Conservation (phyloP, 768 basidiomycete genomes). For the Auriscalpium vulgare region DNA sequence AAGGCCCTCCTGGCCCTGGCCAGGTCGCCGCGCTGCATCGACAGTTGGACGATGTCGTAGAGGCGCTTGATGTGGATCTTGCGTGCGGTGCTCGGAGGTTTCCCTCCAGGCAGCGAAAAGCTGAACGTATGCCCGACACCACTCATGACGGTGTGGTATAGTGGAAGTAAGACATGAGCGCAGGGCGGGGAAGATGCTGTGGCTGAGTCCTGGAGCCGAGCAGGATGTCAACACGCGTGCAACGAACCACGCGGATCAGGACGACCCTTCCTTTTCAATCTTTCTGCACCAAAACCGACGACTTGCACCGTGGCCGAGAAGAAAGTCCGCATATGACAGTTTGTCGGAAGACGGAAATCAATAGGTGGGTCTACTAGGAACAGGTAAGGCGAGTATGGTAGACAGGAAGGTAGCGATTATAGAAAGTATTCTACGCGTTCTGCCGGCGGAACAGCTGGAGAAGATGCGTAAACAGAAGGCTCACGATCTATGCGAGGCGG, state of each 20-base stretch:
- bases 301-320: no score
- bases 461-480: background rate
- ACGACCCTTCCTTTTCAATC: no score
- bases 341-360: no score
- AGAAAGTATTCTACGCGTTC: no score
- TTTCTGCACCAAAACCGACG: no score
- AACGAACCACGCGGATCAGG: no score
- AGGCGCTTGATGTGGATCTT: slow-evolving; percentile 69
- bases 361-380: no score
- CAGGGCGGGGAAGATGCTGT: background rate
- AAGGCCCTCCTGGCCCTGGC: slow-evolving; percentile 60
- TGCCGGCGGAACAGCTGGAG: no score
- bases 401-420: no score
- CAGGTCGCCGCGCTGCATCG: slow-evolving; percentile 58
- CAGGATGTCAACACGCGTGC: no score
- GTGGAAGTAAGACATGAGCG: background rate
- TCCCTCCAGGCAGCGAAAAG: slow-evolving; percentile 50
- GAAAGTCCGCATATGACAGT: no score
- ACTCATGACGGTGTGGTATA: slow-evolving; percentile 4
- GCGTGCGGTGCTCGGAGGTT: slow-evolving; percentile 43
- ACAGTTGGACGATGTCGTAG: slow-evolving; percentile 66
- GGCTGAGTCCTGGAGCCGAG: background rate
- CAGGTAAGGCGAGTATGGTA: no score
- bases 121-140: slow-evolving; percentile 40
- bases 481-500: background rate